Evolutionary conservation across 139 green algal genomes (phyloP).

Genomic region (Chlamydomonas eustigma): DNA sequence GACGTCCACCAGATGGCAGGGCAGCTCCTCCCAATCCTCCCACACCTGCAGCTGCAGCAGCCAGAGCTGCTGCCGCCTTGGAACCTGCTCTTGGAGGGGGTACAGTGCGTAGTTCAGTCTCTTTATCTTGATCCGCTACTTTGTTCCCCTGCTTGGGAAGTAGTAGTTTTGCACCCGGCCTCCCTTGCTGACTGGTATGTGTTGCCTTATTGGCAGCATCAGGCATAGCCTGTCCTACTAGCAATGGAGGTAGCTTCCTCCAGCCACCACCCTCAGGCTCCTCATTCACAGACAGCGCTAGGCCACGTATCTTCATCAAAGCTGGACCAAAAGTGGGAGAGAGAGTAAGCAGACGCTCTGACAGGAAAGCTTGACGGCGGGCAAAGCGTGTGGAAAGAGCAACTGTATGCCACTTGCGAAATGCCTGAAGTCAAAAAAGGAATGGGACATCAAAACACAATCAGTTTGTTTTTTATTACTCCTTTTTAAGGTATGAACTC

Average conservation of each 20-base stretch:
- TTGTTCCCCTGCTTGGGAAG: no score
- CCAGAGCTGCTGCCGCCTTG: neutral
- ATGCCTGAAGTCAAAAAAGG: conserved; percentile 24
- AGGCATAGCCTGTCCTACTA: no score
- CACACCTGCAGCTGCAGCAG: neutral
- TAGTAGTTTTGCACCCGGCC: no score
- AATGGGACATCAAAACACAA: neutral
- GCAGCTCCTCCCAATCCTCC: neutral
- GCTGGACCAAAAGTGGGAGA: conserved; percentile 30
- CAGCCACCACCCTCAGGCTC: conserved; percentile 32
- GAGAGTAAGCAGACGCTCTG: conserved; percentile 15
- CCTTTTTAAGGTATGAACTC: neutral
- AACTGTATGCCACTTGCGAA: conserved; percentile 33
- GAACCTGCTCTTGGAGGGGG: neutral
- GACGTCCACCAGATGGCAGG: neutral
- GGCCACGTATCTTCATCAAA: conserved; percentile 32
- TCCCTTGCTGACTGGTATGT: no score
- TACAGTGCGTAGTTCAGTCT: neutral
- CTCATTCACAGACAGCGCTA: conserved; percentile 31
- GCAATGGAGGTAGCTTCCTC: conserved; percentile 11
- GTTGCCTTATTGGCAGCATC: no score
- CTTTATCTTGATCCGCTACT: neutral
- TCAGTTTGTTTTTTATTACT: no score
- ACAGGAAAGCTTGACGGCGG: conserved; percentile 7
- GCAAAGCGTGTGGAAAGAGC: conserved; percentile 20